Percentiles rank a stretch among this genome's conserved stretches.
Conservation (phyloP, 768 basidiomycete species). For the Lactarius vividus region DNA sequence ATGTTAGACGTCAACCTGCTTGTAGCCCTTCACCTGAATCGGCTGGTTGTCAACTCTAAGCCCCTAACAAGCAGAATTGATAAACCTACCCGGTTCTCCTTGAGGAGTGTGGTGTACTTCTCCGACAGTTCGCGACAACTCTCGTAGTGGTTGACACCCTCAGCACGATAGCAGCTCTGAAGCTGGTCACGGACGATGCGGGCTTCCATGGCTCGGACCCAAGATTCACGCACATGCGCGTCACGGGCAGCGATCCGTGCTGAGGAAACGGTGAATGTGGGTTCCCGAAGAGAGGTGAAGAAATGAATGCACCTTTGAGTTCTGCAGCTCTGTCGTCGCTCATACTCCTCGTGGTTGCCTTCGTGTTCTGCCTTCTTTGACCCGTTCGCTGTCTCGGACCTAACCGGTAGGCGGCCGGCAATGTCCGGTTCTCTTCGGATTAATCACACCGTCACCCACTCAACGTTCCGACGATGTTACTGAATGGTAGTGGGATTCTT, state of each 20-base stretch:
- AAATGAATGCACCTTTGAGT: slow-evolving; percentile 46
- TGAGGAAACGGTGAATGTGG: slow-evolving; percentile 31
- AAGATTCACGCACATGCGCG: slow-evolving; percentile 79
- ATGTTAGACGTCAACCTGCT: slow-evolving; percentile 60
- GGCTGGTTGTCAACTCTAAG: not conserved
- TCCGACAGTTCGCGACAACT: slow-evolving; percentile 85
- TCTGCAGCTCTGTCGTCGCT: slow-evolving; percentile 40
- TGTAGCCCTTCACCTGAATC: slow-evolving; percentile 81
- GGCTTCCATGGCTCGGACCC: slow-evolving; percentile 93
- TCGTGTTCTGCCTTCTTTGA: slow-evolving; percentile 24
- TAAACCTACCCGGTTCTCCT: slow-evolving; percentile 71
- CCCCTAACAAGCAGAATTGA: not conserved
- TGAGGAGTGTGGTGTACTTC: slow-evolving; percentile 75
- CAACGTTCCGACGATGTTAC: not conserved
- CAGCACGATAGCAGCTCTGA: slow-evolving; percentile 81
- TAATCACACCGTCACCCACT: not conserved
- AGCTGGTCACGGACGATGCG: slow-evolving; percentile 87
- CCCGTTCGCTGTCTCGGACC: not conserved
- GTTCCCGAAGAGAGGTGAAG: not conserved
- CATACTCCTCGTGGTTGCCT: slow-evolving; percentile 40
- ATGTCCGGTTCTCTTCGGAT: not conserved
- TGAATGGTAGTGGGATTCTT: not conserved
- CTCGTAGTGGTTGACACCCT: slow-evolving; percentile 91
- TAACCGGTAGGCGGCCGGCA: not conserved
- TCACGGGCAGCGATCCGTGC: slow-evolving; percentile 70